Evolutionary conservation across 495 filamentous ascomycete species (phyloP), one percentile per base, ranked within the genome.

Genomic region (Penicillium canescens): DNA sequence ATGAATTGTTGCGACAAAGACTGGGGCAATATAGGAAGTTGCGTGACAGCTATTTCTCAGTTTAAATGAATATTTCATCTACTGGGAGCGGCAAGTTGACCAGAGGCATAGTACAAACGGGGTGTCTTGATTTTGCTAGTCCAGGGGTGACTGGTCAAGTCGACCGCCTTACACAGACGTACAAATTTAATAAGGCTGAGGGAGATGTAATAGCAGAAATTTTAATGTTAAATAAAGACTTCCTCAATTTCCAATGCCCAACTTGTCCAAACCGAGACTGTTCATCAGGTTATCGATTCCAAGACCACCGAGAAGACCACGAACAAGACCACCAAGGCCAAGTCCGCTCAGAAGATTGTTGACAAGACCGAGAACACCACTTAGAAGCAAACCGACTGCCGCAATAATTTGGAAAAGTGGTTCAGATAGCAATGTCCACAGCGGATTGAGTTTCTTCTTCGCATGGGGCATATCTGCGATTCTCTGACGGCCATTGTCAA

Each of bases 341-440:
- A 96, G 82, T 1, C 87, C 90, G 46, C 89, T 85, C 24, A 96
- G 77, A 47, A 96, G 68, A 65, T 83, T 83, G 45, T 89, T 92
- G 10, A 96, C 89, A 5, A 97, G 78, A 3, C 83, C 84, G 3
- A 97, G 74, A 6, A 97, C 92, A 65, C 92, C 92, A 24, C 77
- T 85, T 39, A 97, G 73, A 46, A 97, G 71, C 49, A 97, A 71
- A 9, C 92, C 92, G 11, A 97, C 92, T 13, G 89, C 92, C 4
- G 92, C 91, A 52, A 97, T 79, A 67, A 96, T 96, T 79, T 96
- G 92, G 81, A 91, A 90, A 14, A 96, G 77, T 11, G 92, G 92
- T 75, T 96, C 78, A 33, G 84, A 86, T 34, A 96, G 75, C 42
- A 96, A 71, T 34, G 78, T 86, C 89, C 91, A 91, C 26, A 96